Percentiles rank a stretch among this genome's conserved stretches.
Evolutionary conservation across 2,329 filamentous ascomycete species (phyloP).

Genomic region (Epichloe amarillans): DNA sequence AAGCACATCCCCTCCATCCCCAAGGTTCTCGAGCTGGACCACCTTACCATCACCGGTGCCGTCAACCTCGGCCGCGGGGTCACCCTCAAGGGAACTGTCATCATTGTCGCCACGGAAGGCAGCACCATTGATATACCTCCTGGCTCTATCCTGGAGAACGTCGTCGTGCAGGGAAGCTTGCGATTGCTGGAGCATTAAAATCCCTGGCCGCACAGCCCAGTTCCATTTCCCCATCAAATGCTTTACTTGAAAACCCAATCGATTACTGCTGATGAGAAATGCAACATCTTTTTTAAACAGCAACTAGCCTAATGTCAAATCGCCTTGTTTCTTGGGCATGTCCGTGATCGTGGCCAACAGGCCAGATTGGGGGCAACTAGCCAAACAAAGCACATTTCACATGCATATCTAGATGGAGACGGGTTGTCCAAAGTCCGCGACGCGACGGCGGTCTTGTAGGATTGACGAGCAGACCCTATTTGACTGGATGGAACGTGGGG

Average conservation of each 20-base stretch:
- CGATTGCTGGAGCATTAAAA: slow-evolving; percentile 52
- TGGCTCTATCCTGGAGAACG: slow-evolving; percentile 94
- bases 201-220: neutral
- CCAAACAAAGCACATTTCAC: neutral
- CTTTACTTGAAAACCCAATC: neutral
- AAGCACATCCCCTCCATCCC: slow-evolving; percentile 77
- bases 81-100: slow-evolving; percentile 94
- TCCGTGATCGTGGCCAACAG: neutral
- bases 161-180: slow-evolving; percentile 95
- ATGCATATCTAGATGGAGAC: neutral
- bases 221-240: neutral
- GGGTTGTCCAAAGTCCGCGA: neutral
- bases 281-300: neutral
- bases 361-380: neutral
- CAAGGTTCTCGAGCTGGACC: slow-evolving; percentile 83
- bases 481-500: neutral
- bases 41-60: slow-evolving; percentile 92
- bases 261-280: neutral
- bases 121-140: slow-evolving; percentile 96
- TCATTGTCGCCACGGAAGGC: slow-evolving; percentile 95
- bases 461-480: neutral
- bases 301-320: neutral
- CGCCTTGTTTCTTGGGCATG: neutral
- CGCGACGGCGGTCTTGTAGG: neutral
- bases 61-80: slow-evolving; percentile 95